Evolutionary conservation across 1,139 yeast genomes (phyloP), one percentile per base, ranked within the genome.

Genomic region (Blastobotrys illinoisensis): DNA sequence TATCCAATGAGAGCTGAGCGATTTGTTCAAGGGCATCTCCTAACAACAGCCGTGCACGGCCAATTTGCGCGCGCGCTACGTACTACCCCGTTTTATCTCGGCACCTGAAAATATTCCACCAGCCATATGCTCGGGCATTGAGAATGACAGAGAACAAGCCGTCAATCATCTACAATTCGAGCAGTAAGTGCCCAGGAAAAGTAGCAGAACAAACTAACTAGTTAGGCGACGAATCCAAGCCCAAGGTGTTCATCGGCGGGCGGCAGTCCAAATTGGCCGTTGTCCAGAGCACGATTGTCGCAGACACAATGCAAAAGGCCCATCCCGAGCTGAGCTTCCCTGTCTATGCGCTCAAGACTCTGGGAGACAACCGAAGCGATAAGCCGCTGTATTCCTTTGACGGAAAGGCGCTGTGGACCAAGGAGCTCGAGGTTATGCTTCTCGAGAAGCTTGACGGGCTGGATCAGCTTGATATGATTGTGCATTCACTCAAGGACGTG

Each of bases 331-430:
- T 78, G 51, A 77, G 83, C 53, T 85, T 91, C 62, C 81, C 86
- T 32, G 86, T 93, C 32, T 74, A 88, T 20, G 95, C 96, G 3
- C 78, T 89, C 50, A 80, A 85, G 49, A 93, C 99, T 0, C 76
- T 93, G 47, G 99, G 98, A 23, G 99, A 93, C 73, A 86, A 88
- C 68, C 85, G 86, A 44, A 93, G 84, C 68, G 80, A 80, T 64
- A 85, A 83, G 65, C 97, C 99, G 4, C 77, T 93, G 54, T 95
- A 93, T 70, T 81, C 96, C 5, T 93, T 93, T 72, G 98, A 97
- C 44, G 99, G 99, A 24, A 93, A 93, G 69, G 83, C 97, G 0
- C 73, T 93, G 47, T 93, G 99, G 99, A 93, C 99, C 9, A 88
- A 89, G 67, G 99, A 93, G 70, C 77, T 93, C 58, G 99, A 93